These are phyloP conservation scores for Melastoma malabathricum DNA, from an alignment of 345 rosid genomes.

Conservation along the genomic window DNA sequence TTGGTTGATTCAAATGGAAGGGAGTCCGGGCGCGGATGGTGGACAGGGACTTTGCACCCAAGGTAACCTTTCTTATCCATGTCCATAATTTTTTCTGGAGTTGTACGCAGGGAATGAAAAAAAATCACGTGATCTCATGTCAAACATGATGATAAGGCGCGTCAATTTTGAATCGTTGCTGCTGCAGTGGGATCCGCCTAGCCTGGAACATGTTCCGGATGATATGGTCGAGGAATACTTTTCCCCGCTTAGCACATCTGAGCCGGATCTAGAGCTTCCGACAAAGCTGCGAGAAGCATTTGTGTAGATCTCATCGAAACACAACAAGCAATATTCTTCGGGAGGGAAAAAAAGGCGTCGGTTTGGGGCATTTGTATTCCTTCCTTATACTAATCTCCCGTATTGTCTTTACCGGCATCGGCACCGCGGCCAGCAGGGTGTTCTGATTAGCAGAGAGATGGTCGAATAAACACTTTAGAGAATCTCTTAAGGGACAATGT, in stretches of 20 bases:
- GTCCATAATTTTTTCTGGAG: background rate
- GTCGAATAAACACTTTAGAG: too few species aligned
- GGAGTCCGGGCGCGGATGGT: conserved; percentile 81
- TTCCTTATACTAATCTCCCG: too few species aligned
- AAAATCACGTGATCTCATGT: background rate
- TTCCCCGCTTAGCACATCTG: conserved; percentile 33
- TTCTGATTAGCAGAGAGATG: too few species aligned
- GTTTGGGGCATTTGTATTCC: too few species aligned
- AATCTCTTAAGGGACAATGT: too few species aligned
- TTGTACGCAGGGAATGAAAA: background rate
- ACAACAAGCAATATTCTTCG: background rate
- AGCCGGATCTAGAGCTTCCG: conserved; percentile 71
- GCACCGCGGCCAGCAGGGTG: too few species aligned
- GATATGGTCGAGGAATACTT: conserved; percentile 83
- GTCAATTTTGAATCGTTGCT: conserved; percentile 1
- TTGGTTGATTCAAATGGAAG: conserved; percentile 17
- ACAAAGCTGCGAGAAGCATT: conserved; percentile 72
- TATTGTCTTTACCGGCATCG: too few species aligned
- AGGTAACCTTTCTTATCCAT: conserved; percentile 24
- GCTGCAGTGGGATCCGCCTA: conserved; percentile 81
- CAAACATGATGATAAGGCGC: background rate
- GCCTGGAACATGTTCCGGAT: conserved; percentile 47
- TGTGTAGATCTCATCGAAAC: conserved; percentile 11
- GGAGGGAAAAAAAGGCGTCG: too few species aligned
- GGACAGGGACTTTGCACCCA: conserved; percentile 63